A percentile compares a stretch with the other conserved stretches of the same genome.
Conservation (phyloP, 495 filamentous ascomycete species). For the Aspergillus steynii region DNA sequence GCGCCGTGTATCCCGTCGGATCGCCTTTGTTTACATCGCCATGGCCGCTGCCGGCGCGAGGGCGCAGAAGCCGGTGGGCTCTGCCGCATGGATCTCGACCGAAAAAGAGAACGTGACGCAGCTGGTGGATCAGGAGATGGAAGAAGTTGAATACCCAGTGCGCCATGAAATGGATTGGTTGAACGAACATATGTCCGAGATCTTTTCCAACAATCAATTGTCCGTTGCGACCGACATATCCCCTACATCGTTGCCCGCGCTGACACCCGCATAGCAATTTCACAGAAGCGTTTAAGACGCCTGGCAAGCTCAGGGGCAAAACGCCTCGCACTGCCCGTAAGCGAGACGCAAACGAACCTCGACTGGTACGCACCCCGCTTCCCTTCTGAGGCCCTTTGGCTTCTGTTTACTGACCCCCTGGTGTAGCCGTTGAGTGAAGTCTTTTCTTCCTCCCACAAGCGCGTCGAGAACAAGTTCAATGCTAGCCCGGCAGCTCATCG, state of each 20-base stretch:
- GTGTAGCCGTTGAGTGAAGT: slow-evolving; percentile 78
- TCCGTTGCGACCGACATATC: slow-evolving; percentile 43
- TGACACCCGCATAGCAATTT: slow-evolving; percentile 66
- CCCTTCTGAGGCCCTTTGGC: slow-evolving; percentile 6
- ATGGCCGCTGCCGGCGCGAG: slow-evolving; percentile 52
- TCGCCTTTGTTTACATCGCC: slow-evolving; percentile 42
- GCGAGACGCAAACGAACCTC: slow-evolving; percentile 58
- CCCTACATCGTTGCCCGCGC: slow-evolving; percentile 16
- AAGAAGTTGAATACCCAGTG: slow-evolving; percentile 86
- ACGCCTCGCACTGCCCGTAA: slow-evolving; percentile 84
- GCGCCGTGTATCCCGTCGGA: slow-evolving; percentile 6
- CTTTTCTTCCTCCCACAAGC: slow-evolving; percentile 60
- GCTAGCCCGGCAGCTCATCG: slow-evolving; percentile 38
- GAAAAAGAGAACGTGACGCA: slow-evolving; percentile 66
- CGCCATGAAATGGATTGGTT: slow-evolving; percentile 93
- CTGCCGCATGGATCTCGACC: slow-evolving; percentile 64
- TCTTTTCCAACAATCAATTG: slow-evolving; percentile 85
- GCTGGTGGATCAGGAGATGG: slow-evolving; percentile 70
- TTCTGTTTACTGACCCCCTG: slow-evolving; percentile 20
- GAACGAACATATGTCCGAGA: slow-evolving; percentile 95
- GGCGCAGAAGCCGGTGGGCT: slow-evolving; percentile 59
- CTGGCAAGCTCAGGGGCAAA: slow-evolving; percentile 90
- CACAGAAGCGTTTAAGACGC: slow-evolving; percentile 92
- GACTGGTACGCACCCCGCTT: slow-evolving; percentile 58
- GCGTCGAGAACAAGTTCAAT: slow-evolving; percentile 35